A percentile compares a stretch with the other conserved stretches of the same genome.
Evolutionary conservation across 2,329 filamentous ascomycete species (phyloP).

Genomic region (Ophioceras dolichostomum): DNA sequence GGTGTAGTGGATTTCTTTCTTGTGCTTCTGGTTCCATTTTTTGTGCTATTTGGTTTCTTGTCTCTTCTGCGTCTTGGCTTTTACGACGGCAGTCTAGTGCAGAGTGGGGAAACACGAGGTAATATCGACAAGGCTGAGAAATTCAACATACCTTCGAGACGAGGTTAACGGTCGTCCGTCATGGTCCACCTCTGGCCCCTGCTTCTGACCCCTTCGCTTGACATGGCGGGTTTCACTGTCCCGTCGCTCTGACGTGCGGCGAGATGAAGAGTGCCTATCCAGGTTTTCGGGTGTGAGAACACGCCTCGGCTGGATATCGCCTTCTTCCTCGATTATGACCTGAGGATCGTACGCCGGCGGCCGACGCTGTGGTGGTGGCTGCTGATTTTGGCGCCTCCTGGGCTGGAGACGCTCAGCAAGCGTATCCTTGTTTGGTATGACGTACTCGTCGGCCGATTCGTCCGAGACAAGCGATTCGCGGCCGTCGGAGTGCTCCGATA

Average conservation of each 20-base stretch:
- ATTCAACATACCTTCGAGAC: conserved; percentile 10
- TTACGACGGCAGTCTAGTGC: too few species aligned
- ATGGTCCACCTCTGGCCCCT: neutral
- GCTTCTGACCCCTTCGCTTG: neutral
- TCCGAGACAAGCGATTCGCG: too few species aligned
- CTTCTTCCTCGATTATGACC: conserved; percentile 3
- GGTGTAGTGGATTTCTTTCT: neutral
- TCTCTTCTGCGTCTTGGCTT: too few species aligned
- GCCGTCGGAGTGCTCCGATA: too few species aligned
- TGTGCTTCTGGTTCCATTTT: too few species aligned
- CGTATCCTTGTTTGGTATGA: conserved; percentile 5
- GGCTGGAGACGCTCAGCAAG: conserved; percentile 6
- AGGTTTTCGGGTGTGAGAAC: too few species aligned
- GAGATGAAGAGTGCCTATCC: too few species aligned
- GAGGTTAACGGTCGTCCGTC: neutral
- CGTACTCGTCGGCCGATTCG: conserved; percentile 16
- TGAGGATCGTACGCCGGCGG: conserved; percentile 6
- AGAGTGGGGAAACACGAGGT: too few species aligned
- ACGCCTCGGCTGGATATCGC: neutral
- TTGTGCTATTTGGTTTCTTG: too few species aligned
- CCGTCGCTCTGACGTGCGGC: too few species aligned
- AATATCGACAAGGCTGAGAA: neutral
- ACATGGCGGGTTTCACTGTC: neutral
- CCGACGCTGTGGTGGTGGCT: too few species aligned
- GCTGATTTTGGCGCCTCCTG: conserved; percentile 2